Conservation (phyloP, 176 grass and related monocot genomes). For the Aegilops speltoides region DNA sequence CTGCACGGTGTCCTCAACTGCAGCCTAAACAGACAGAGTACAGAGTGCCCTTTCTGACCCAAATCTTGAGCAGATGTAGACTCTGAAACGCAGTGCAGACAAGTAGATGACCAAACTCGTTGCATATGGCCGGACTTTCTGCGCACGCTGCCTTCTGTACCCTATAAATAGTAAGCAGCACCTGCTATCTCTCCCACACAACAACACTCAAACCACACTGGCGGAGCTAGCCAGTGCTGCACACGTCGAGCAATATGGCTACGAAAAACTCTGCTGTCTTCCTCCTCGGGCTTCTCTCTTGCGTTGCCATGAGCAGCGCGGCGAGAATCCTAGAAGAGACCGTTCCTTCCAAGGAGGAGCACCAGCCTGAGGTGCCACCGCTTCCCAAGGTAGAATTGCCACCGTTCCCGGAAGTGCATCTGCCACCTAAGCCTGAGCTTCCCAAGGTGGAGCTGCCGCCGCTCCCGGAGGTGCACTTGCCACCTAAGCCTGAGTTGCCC, state of each 20-base stretch:
- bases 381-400: slow-evolving; percentile 32
- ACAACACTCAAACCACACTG: background rate
- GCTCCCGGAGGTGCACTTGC: background rate
- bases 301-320: background rate
- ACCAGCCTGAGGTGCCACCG: slow-evolving; percentile 21
- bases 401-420: background rate
- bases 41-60: background rate
- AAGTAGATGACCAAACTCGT: background rate
- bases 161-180: background rate
- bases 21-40: background rate
- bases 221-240: background rate
- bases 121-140: background rate
- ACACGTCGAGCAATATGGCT: background rate
- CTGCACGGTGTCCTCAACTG: background rate
- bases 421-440: background rate
- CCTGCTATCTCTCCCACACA: background rate
- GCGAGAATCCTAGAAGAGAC: slow-evolving; percentile 14
- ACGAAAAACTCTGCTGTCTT: background rate
- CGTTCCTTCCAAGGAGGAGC: background rate
- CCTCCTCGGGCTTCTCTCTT: background rate
- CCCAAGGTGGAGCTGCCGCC: background rate
- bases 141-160: background rate
- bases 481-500: background rate
- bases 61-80: background rate
- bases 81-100: background rate